Evolutionary conservation across 2,329 filamentous ascomycete species (phyloP), one percentile per base, ranked within the genome.

Genomic region (Fusarium graminum): DNA sequence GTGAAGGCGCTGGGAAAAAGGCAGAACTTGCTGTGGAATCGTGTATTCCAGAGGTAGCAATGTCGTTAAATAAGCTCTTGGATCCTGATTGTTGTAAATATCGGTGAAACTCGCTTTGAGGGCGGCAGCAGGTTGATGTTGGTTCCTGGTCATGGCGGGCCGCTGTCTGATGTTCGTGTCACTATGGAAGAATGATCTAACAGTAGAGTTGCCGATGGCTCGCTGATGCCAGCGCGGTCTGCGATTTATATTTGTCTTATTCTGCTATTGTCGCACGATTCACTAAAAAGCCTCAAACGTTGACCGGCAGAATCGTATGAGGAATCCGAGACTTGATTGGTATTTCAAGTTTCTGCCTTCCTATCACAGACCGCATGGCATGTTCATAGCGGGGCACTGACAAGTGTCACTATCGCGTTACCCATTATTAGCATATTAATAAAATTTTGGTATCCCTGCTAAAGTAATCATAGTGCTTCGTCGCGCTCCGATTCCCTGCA

Each of bases 281-380:
- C 11, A 8, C 12, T 38, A 7, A 17, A 38, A 43, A 26, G 11
- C 7, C 7, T 7, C 13, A 1, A 0, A 43, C 14, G 41, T 43
- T 22, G 28, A 4, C 17, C 3, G 16, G 28, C 14, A 28, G 16
- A 17, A 0, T 0, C 0, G n/a, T 13, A 4, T 29, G 25, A 43
- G 16, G 0, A 13, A 1, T 43, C 14, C 4, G 2, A 4, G 34
- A 38, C 14, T 4, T 38, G 41, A 43, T 43, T 43, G 41, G 41
- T 29, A 9, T 3, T 43, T 17, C 2, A 13, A 13, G 26, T 29
- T 26, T 17, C 41, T 28, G 41, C 41, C 41, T 43, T 28, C 41
- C 41, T 17, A 7, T 9, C 28, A 6, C 1, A 43, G 25, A 43
- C 1, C 5, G 4, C 7, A 14, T 13, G 16, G 25, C 4, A 4